A percentile compares a stretch with the other conserved stretches of the same genome.
These are phyloP conservation scores for Tuber microsphaerosporum DNA, from an alignment of 495 filamentous ascomycete genomes.

Conservation along the genomic window DNA sequence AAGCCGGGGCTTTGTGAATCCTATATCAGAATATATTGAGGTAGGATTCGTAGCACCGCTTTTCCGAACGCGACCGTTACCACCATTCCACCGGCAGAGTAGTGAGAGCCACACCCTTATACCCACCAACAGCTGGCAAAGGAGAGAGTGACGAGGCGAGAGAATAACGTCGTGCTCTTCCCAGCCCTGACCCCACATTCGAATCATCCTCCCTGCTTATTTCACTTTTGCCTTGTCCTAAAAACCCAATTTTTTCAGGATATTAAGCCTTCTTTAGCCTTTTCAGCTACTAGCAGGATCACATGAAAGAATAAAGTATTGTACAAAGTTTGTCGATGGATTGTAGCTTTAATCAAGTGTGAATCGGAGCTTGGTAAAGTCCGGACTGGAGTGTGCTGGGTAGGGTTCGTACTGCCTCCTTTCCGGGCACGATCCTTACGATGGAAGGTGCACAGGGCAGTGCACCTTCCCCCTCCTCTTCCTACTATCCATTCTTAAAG, in stretches of 20 bases:
- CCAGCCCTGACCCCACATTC: background rate
- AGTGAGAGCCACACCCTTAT: too few species aligned
- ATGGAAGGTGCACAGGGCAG: too few species aligned
- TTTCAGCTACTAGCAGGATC: background rate
- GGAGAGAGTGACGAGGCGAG: background rate
- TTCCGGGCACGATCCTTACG: too few species aligned
- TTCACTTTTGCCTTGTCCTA: background rate
- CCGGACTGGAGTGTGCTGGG: too few species aligned
- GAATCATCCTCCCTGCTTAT: background rate
- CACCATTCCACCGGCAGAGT: background rate
- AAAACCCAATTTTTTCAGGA: background rate
- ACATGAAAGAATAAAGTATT: too few species aligned
- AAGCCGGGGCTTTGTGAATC: background rate
- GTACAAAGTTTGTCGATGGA: too few species aligned
- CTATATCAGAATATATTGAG: background rate
- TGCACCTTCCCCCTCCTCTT: too few species aligned
- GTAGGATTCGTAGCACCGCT: background rate
- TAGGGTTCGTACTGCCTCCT: too few species aligned
- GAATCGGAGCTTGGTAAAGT: too few species aligned
- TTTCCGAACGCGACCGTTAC: background rate
- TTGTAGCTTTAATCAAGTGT: too few species aligned
- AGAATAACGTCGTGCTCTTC: background rate
- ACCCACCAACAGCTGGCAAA: background rate
- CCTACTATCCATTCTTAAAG: too few species aligned
- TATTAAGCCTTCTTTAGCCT: background rate